Evolutionary conservation across 2,329 filamentous ascomycete genomes (phyloP).

Genomic region (Ophiosphaerella korrae): DNA sequence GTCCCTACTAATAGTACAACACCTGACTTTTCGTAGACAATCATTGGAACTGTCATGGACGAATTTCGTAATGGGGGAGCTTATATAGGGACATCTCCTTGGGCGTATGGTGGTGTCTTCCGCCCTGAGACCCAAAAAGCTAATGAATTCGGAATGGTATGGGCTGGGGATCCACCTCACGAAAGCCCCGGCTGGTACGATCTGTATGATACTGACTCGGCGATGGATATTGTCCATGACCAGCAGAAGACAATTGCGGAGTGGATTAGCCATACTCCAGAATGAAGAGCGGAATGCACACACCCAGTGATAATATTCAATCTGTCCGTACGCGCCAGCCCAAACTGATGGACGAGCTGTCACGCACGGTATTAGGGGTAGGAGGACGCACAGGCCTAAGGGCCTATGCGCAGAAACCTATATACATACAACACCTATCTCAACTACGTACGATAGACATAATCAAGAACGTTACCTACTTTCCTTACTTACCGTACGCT

Average conservation of each 20-base stretch:
- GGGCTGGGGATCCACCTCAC: conserved; percentile 50
- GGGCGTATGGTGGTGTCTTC: conserved; percentile 49
- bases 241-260: conserved; percentile 39
- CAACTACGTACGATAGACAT: too few relatives aligned
- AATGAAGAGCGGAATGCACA: too few relatives aligned
- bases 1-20: not conserved
- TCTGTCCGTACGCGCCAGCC: too few relatives aligned
- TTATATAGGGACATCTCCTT: conserved; percentile 46
- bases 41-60: conserved; percentile 44
- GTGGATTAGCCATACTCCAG: conserved; percentile 24
- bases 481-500: too few relatives aligned
- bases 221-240: conserved; percentile 43
- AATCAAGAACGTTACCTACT: too few relatives aligned
- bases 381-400: too few relatives aligned
- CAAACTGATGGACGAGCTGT: too few relatives aligned
- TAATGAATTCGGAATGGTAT: conserved; percentile 49
- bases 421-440: too few relatives aligned
- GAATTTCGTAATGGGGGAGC: conserved; percentile 42
- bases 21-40: conserved; percentile 22
- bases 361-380: too few relatives aligned
- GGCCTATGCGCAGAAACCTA: too few relatives aligned
- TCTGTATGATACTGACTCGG: conserved; percentile 46
- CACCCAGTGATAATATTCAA: too few relatives aligned
- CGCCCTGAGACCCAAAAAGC: conserved; percentile 46
- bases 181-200: conserved; percentile 50